These are phyloP conservation scores for Pythium phragmiticola DNA, from an alignment of 352 stramenopile species.

Conservation along the genomic window DNA sequence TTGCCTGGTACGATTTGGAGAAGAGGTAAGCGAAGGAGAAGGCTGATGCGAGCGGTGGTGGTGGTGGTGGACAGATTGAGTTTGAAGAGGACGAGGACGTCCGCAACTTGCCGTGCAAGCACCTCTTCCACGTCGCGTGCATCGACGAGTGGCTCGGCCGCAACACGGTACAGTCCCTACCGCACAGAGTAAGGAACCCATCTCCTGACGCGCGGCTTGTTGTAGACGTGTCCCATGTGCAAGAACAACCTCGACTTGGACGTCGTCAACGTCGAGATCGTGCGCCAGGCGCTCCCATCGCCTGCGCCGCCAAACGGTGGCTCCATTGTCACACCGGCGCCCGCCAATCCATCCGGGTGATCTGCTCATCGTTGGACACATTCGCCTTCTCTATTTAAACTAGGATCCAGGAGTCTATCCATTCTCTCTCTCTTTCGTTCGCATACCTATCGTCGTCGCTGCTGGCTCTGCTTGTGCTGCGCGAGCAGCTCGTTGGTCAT, in stretches of 20 bases:
- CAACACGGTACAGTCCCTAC: slow-evolving; percentile 62
- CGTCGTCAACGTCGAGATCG: slow-evolving; percentile 44
- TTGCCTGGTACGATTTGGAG: slow-evolving; percentile 45
- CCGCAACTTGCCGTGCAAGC: slow-evolving; percentile 77
- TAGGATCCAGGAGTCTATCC: background rate
- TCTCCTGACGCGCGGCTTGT: background rate
- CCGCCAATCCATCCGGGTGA: background rate
- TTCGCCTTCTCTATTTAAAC: slow-evolving; percentile 20
- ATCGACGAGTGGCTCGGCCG: slow-evolving; percentile 88
- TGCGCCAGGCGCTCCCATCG: background rate
- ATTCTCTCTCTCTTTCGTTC: slow-evolving; percentile 1
- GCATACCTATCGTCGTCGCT: slow-evolving; percentile 30
- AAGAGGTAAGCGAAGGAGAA: no score
- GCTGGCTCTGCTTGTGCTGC: slow-evolving; percentile 35
- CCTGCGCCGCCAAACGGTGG: slow-evolving; percentile 26
- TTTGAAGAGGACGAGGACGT: slow-evolving; percentile 78
- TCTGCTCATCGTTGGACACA: background rate
- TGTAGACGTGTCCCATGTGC: slow-evolving; percentile 78
- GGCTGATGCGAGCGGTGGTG: background rate
- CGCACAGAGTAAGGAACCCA: background rate
- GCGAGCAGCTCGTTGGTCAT: slow-evolving; percentile 57
- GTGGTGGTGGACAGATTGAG: slow-evolving; percentile 41
- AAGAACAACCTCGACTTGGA: slow-evolving; percentile 75
- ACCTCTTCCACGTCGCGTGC: slow-evolving; percentile 89
- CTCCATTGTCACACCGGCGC: slow-evolving; percentile 42